These are phyloP conservation scores for Phlyctochytrium arcticum DNA, from an alignment of 192 early-diverging fungal species.

Conservation along the genomic window DNA sequence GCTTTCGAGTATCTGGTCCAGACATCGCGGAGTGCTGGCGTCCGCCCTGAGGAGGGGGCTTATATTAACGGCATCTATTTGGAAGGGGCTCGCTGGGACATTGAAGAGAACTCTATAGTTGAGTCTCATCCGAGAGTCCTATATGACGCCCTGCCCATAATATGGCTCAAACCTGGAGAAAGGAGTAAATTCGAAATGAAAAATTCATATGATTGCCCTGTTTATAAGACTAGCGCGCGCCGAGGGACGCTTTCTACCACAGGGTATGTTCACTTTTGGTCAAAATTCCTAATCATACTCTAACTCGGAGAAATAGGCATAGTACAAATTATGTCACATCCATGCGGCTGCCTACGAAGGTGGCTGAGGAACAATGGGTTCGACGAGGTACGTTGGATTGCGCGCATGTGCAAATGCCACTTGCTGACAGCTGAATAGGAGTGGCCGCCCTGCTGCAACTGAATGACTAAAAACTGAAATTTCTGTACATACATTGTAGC, in stretches of 20 bases:
- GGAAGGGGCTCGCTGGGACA: conserved; percentile 61
- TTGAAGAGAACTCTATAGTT: conserved; percentile 46
- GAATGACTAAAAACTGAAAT: conserved; percentile 7
- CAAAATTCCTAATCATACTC: not conserved
- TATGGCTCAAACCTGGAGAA: conserved; percentile 57
- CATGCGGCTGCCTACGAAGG: conserved; percentile 58
- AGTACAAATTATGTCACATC: conserved; percentile 63
- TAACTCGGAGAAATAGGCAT: conserved; percentile 34
- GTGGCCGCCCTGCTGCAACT: conserved; percentile 17
- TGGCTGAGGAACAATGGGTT: conserved; percentile 53
- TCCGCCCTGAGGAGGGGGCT: conserved; percentile 58
- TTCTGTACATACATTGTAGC: not conserved
- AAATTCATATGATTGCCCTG: conserved; percentile 56
- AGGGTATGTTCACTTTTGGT: conserved; percentile 36
- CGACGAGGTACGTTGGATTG: conserved; percentile 30
- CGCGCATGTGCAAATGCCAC: not conserved
- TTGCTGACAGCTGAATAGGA: not conserved
- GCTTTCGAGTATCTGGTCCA: conserved; percentile 53
- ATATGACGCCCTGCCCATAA: conserved; percentile 54
- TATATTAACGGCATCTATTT: conserved; percentile 58
- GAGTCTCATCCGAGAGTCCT: conserved; percentile 51
- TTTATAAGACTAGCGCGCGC: conserved; percentile 57
- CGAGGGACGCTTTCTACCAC: conserved; percentile 55
- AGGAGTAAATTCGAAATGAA: conserved; percentile 31
- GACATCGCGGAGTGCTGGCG: conserved; percentile 46